A percentile compares a stretch with the other conserved stretches of the same genome.
Evolutionary conservation across 306 rosid species (phyloP).

Genomic region (Echinosophora koreensis): DNA sequence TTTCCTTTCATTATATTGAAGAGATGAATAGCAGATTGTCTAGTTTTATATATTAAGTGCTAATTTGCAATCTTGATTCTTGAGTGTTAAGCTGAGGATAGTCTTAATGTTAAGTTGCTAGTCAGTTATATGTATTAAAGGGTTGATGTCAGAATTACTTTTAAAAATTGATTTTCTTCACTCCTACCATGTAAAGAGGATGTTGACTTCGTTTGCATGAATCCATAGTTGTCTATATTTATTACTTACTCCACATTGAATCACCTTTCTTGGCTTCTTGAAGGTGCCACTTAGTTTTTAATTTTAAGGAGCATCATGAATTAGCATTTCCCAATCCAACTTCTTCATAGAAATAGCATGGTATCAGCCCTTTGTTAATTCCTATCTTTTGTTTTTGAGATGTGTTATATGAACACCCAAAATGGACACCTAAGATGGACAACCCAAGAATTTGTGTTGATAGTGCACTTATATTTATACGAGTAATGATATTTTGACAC

Average conservation of each 20-base stretch:
- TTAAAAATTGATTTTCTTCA: background rate
- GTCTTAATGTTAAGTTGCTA: background rate
- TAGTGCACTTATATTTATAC: too few species aligned
- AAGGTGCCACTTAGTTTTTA: background rate
- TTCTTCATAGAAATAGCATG: too few species aligned
- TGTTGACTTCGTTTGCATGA: too few species aligned
- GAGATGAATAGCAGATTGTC: background rate
- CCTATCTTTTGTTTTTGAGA: too few species aligned
- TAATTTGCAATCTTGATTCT: background rate
- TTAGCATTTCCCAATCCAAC: too few species aligned
- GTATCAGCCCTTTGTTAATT: too few species aligned
- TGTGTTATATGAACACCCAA: too few species aligned
- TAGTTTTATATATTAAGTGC: background rate
- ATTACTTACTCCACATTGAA: background rate
- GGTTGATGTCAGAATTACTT: slow-evolving; percentile 15
- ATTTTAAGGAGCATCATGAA: too few species aligned
- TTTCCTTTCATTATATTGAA: background rate
- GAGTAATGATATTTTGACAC: too few species aligned
- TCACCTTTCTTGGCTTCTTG: background rate
- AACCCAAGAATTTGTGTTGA: too few species aligned
- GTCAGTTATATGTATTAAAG: background rate
- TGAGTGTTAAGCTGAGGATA: background rate
- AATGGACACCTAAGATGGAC: too few species aligned
- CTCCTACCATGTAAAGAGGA: background rate
- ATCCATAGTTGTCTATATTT: too few species aligned